Evolutionary conservation across 352 stramenopile species (phyloP), one percentile per base, ranked within the genome.

Genomic region (Globisporangium cylindrosporum): DNA sequence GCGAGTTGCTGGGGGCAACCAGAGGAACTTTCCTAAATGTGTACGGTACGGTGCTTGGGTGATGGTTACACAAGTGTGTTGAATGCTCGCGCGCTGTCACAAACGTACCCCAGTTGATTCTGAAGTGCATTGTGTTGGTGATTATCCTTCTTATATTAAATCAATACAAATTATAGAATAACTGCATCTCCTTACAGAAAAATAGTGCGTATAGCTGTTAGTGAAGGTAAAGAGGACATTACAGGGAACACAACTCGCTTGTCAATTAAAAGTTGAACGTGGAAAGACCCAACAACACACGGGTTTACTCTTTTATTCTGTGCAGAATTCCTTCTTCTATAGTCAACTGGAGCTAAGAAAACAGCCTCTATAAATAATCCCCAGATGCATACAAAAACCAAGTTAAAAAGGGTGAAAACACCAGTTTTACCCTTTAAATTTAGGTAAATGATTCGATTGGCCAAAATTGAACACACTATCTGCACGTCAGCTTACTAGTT

Each of bases 21-120:
- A 51, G 43, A 51, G 43, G 43, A 51, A 51, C 43, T 51, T 51
- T 51, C 43, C 43, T 32, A 51, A 49, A 49, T 49, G 41, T 49
- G 41, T 49, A 49, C 41, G 15, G 36, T 43, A 43, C 36, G 36
- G 41, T 49, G 22, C 41, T 49, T 49, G 41, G 41, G 41, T 22
- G 41, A 49, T 49, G 41, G 18, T 49, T 49, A 22, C 41, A 20
- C 41, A 20, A 20, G 5, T 6, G 15, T 49, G 14, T 9, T 43
- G 36, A 43, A 43, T 43, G 36, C 36, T 43, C 1, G 32, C 32
- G 12, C 8, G 32, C 32, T 38, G 32, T 38, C 32, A 38, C 32
- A 38, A 38, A 38, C 32, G 32, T 38, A 38, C 32, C 32, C 32
- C 5, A 38, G 32, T 38, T 38, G 41, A 49, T 49, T 49, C 41